Conservation (phyloP, 139 green algal genomes). For the Chlamydomonas sphaeroides region DNA sequence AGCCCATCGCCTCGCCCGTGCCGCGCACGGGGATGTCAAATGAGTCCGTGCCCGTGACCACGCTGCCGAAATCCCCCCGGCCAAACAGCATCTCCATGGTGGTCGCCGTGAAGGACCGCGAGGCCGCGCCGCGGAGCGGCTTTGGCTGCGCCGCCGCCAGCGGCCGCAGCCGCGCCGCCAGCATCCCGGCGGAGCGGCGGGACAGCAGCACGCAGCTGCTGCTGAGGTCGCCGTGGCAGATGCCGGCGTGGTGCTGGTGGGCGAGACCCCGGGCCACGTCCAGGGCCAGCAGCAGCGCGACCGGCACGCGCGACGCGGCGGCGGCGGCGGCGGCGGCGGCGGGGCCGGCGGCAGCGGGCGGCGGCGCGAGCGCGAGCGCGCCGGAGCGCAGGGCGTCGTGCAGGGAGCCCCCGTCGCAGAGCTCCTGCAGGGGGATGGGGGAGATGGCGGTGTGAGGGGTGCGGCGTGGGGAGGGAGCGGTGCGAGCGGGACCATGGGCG, state of each 20-base stretch:
- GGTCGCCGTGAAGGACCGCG: too few species aligned
- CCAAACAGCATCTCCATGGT: neutral
- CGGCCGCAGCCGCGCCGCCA: neutral
- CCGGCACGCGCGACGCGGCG: too few species aligned
- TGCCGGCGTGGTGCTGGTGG: constrained; percentile 36
- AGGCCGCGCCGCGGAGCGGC: neutral
- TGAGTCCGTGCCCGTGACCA: too few species aligned
- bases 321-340: neutral
- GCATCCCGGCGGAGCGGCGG: neutral
- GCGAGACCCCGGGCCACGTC: constrained; percentile 43
- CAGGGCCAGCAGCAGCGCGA: constrained; percentile 30
- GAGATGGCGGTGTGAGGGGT: too few species aligned
- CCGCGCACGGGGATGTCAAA: too few species aligned
- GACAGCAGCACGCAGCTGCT: constrained; percentile 41
- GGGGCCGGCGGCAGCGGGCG: too few species aligned
- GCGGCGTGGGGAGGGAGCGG: too few species aligned
- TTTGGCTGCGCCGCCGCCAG: too few species aligned
- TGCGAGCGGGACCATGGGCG: too few species aligned
- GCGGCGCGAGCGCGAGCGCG: neutral
- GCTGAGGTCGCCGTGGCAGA: constrained; percentile 53
- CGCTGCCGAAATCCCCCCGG: too few species aligned
- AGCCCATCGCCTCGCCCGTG: too few species aligned
- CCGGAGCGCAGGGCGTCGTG: neutral
- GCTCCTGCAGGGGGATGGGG: constrained; percentile 5
- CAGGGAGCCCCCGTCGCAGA: neutral